phyloP scores from a whole-genome alignment of 2,329 filamentous ascomycete species.

The Aureobasidium zeae region DNA sequence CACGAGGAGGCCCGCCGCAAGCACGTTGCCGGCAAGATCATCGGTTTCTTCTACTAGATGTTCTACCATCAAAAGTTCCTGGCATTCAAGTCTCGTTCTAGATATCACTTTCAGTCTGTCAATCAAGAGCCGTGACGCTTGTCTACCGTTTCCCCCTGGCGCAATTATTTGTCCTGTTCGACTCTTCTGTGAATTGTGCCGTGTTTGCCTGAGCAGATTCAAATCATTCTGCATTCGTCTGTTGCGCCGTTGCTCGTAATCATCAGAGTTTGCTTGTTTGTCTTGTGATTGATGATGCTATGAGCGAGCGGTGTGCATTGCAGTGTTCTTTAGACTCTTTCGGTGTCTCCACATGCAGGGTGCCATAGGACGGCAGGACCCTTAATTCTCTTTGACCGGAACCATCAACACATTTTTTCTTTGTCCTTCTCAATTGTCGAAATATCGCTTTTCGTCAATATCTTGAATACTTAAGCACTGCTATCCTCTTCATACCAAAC shows the following conservation, averaged over 20 bases:
- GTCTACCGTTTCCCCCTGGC: conserved; percentile 1
- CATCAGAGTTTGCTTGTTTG: too few species aligned
- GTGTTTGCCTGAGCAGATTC: too few species aligned
- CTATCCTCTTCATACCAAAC: too few species aligned
- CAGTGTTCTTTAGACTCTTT: not conserved
- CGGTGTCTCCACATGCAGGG: conserved; percentile 2
- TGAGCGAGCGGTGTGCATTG: conserved; percentile 2
- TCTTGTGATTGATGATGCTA: not conserved
- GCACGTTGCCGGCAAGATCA: conserved; percentile 98
- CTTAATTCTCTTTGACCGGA: not conserved
- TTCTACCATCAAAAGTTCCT: conserved; percentile 14
- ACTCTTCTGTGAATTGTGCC: not conserved
- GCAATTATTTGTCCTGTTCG: not conserved
- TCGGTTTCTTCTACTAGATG: conserved; percentile 92
- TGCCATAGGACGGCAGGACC: conserved; percentile 1
- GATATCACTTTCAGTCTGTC: conserved; percentile 16
- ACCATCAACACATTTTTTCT: not conserved
- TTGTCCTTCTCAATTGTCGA: conserved; percentile 3
- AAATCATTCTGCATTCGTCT: too few species aligned
- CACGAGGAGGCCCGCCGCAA: conserved; percentile 99
- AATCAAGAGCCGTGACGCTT: conserved; percentile 15
- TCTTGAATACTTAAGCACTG: not conserved
- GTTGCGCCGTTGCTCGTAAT: too few species aligned
- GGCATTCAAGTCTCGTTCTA: conserved; percentile 16
- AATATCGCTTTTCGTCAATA: not conserved